A percentile compares a stretch with the other conserved stretches of the same genome.
Conservation (phyloP, 2,329 filamentous ascomycete species). For the Alternaria sp. region DNA sequence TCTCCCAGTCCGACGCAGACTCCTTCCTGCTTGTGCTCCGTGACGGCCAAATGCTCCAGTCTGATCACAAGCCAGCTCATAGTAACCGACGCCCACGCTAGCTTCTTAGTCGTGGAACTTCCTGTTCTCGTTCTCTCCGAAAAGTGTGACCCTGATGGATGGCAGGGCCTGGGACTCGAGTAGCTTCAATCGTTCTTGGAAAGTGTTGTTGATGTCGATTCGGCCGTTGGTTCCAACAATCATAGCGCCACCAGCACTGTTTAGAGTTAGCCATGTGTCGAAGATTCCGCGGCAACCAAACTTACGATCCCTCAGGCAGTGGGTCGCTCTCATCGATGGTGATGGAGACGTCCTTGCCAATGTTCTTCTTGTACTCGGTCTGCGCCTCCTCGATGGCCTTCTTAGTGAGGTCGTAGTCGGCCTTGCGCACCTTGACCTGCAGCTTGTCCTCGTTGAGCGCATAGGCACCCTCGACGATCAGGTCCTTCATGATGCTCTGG, state of each 20-base stretch:
- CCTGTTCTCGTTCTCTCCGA: slow-evolving; percentile 94
- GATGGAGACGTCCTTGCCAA: slow-evolving; percentile 73
- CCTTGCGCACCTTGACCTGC: slow-evolving; percentile 77
- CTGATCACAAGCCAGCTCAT: slow-evolving; percentile 3
- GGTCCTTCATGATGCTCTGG: slow-evolving; percentile 75
- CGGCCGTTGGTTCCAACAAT: slow-evolving; percentile 86
- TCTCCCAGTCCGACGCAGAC: slow-evolving; percentile 1
- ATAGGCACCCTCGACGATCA: slow-evolving; percentile 91
- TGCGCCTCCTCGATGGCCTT: slow-evolving; percentile 80
- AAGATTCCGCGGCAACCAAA: neutral
- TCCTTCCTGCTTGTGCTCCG: neutral
- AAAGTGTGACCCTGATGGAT: slow-evolving; percentile 83
- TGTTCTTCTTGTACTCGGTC: slow-evolving; percentile 83
- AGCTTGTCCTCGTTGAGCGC: slow-evolving; percentile 83
- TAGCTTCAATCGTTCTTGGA: slow-evolving; percentile 87
- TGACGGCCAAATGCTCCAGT: slow-evolving; percentile 1
- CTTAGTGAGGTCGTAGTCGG: slow-evolving; percentile 78
- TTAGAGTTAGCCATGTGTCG: slow-evolving; percentile 15
- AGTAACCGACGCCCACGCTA: neutral
- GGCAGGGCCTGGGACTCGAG: slow-evolving; percentile 87
- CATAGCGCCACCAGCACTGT: slow-evolving; percentile 81
- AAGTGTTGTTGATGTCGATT: slow-evolving; percentile 98
- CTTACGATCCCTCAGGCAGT: slow-evolving; percentile 84
- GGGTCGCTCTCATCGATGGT: slow-evolving; percentile 81
- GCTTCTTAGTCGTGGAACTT: slow-evolving; percentile 84